Percentiles rank a stretch among this genome's conserved stretches.
Conservation (phyloP, 495 filamentous ascomycete genomes). For the Pyrenopolyporus hunteri region DNA sequence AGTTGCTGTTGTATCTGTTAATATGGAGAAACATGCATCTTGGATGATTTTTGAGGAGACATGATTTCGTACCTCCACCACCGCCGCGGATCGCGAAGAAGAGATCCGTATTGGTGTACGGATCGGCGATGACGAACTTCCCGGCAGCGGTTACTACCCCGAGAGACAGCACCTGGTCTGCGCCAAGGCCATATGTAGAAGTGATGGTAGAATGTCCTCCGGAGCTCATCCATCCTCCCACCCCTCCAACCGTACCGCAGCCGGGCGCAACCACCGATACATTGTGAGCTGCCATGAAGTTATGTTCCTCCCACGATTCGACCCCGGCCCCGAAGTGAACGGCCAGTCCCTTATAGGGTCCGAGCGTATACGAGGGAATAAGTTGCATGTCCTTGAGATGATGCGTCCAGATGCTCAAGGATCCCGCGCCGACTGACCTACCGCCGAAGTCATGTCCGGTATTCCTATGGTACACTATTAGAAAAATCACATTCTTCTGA, state of each 20-base stretch:
- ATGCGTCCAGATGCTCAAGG: constrained; percentile 67
- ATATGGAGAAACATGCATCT: neutral
- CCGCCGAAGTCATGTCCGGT: constrained; percentile 71
- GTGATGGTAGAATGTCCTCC: constrained; percentile 60
- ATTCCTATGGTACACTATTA: constrained; percentile 52
- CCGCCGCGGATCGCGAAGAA: constrained; percentile 66
- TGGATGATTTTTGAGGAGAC: neutral
- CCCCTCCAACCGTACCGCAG: constrained; percentile 43
- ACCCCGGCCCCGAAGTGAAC: constrained; percentile 53
- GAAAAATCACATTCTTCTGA: neutral
- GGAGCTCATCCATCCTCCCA: constrained; percentile 46
- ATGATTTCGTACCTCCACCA: constrained; percentile 42
- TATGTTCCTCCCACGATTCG: constrained; percentile 49
- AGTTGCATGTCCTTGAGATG: constrained; percentile 53
- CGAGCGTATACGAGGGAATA: constrained; percentile 48
- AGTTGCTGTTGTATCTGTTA: constrained; percentile 45
- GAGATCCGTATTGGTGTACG: constrained; percentile 58
- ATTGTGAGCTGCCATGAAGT: constrained; percentile 40
- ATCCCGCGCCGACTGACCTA: constrained; percentile 57
- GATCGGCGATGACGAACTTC: constrained; percentile 54
- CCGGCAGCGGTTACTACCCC: constrained; percentile 63
- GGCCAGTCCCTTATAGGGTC: constrained; percentile 47
- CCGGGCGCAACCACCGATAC: constrained; percentile 52
- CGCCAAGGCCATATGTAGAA: constrained; percentile 59
- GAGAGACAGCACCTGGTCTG: constrained; percentile 60